Conservation (phyloP, 805 yeast genomes). For the Danielia oregonensis region DNA sequence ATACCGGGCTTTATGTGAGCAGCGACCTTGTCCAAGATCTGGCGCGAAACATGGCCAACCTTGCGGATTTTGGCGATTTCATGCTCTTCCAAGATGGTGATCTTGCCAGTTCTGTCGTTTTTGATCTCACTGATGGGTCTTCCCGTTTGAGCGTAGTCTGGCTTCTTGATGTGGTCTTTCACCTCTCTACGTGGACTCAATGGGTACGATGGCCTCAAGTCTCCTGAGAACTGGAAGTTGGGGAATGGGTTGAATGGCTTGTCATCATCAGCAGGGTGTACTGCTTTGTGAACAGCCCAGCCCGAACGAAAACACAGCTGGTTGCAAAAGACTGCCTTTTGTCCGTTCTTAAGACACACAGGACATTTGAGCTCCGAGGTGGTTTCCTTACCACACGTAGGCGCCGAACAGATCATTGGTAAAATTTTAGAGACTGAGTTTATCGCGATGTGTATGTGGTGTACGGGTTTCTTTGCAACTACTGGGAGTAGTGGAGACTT, state of each 20-base stretch:
- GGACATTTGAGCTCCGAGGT: constrained; percentile 83
- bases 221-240: constrained; percentile 67
- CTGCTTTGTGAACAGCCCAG: constrained; percentile 70
- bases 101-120: constrained; percentile 63
- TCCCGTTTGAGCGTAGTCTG: constrained; percentile 85
- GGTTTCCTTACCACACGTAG: constrained; percentile 83
- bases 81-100: constrained; percentile 59
- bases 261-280: constrained; percentile 59
- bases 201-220: constrained; percentile 76
- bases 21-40: constrained; percentile 86
- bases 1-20: constrained; percentile 80
- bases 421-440: neutral
- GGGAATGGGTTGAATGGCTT: constrained; percentile 86
- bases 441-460: neutral
- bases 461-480: neutral
- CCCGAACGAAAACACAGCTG: constrained; percentile 76
- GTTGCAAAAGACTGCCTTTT: constrained; percentile 67
- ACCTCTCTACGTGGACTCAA: constrained; percentile 65
- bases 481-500: too few relatives aligned
- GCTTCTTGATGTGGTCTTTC: constrained; percentile 66
- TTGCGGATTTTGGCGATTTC: constrained; percentile 72
- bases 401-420: constrained; percentile 54
- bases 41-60: constrained; percentile 77
- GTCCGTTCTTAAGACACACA: constrained; percentile 72
- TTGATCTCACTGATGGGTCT: constrained; percentile 73